These are phyloP conservation scores for Ceratobasidium sp. DNA, from an alignment of 1,284 basidiomycete species.

Conservation along the genomic window DNA sequence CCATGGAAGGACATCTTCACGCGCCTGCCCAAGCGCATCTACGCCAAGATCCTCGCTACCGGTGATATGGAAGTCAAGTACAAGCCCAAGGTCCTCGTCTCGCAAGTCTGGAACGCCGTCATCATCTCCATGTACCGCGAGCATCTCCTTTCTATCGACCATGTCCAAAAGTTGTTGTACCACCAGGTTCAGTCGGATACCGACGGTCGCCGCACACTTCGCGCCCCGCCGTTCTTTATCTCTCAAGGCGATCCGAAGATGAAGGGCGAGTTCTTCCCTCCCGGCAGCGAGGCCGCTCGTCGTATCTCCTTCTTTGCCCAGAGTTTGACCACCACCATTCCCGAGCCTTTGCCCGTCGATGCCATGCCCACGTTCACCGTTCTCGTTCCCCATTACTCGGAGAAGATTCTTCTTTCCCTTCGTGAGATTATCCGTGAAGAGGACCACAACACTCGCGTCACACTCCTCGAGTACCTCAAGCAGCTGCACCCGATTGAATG, in stretches of 20 bases:
- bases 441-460: constrained; percentile 93
- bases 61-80: constrained; percentile 95
- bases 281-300: constrained; percentile 89
- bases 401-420: constrained; percentile 92
- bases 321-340: constrained; percentile 87
- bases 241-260: constrained; percentile 83
- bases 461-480: constrained; percentile 95
- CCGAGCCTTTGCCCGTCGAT: constrained; percentile 89
- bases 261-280: constrained; percentile 92
- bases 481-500: constrained; percentile 98
- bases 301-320: constrained; percentile 97
- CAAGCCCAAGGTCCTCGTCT: constrained; percentile 95
- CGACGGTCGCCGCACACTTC: constrained; percentile 84
- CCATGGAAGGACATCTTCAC: constrained; percentile 96
- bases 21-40: constrained; percentile 91
- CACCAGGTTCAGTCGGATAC: constrained; percentile 88
- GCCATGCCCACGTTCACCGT: constrained; percentile 98
- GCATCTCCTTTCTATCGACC: constrained; percentile 93
- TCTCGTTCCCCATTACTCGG: constrained; percentile 93
- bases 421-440: constrained; percentile 97
- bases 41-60: constrained; percentile 89
- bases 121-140: constrained; percentile 99
- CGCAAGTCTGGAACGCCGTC: constrained; percentile 97
- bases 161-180: constrained; percentile 92
- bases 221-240: constrained; percentile 94